Base-by-base conservation (phyloP, 257 asterid genomes). In the Solanum etuberosum region DNA sequence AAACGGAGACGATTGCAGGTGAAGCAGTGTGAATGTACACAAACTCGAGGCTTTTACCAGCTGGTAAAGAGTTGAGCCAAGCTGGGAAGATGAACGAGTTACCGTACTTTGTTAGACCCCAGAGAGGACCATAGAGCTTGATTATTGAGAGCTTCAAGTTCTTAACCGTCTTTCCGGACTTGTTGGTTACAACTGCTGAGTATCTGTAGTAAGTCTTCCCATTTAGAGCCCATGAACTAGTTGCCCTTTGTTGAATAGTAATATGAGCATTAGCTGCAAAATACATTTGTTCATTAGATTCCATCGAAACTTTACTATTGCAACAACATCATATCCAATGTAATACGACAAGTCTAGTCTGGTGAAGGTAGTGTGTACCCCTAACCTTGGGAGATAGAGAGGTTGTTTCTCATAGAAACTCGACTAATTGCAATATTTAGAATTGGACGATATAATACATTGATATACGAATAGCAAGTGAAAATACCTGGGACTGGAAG, bases 1-100 rank as follows among this genome's bases (percentile, higher is more conserved):
- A 93, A n/a, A 97, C 97, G 7, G 94, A 91, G 87, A 97, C 91
- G 87, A 87, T 83, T 35, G 98, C 99, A 34, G 97, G 97, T 29
- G 97, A 87, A 86, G 97, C 93, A 20, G 99, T 87, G 89, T 97
- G 99, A 89, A 97, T 95, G 84, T 97, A 97, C 71, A 97, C 98
- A 84, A 97, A 97, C 91, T 96, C 96, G 0, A 96, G 91, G 94
- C 97, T 95, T 88, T 96, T 95, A 27, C 99, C 99, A 77, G 99
- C 94, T 34, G 92, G 87, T 90, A 97, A 87, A 34, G 92, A 87
- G 91, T 91, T 93, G 84, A 91, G 84, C 99, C 99, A 97, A 73
- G 98, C 23, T n/a, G 99, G 99, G 88, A 96, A 93, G 9, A 82
- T 86, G 93, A 91, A 97, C 16, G 97, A 92, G 86, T 92, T 87